Percentiles rank a stretch among this genome's conserved stretches.
phyloP scores from a whole-genome alignment of 1,139 yeast genomes.

The Pichia sp. region DNA sequence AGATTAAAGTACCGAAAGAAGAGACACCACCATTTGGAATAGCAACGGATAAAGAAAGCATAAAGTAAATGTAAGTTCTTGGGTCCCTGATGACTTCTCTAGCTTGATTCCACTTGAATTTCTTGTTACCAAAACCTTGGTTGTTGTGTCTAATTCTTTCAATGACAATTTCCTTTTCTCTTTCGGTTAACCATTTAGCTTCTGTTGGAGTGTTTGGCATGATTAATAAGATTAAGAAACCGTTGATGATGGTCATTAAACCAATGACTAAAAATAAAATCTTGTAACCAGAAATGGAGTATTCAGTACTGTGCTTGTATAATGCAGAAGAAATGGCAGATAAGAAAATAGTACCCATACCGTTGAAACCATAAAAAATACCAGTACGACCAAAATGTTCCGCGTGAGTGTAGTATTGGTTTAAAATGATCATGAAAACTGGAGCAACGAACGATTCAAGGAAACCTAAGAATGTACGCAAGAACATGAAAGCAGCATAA shows the following conservation, averaged over 20 bases:
- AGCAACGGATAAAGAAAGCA: no score
- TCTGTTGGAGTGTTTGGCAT: slow-evolving; percentile 48
- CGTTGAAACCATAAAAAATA: slow-evolving; percentile 49
- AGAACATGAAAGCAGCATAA: slow-evolving; percentile 37
- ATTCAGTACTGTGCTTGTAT: slow-evolving; percentile 32
- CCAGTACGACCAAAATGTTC: slow-evolving; percentile 49
- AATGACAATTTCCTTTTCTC: slow-evolving; percentile 35
- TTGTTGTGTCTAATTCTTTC: slow-evolving; percentile 36
- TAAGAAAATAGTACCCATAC: slow-evolving; percentile 46
- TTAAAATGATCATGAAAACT: slow-evolving; percentile 47
- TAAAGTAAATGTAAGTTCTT: no score
- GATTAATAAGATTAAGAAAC: slow-evolving; percentile 33
- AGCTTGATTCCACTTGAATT: no score
- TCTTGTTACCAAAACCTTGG: no score
- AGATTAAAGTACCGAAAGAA: no score
- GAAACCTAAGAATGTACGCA: slow-evolving; percentile 46
- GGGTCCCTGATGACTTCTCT: no score
- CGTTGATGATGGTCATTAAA: slow-evolving; percentile 43
- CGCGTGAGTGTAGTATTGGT: slow-evolving; percentile 48
- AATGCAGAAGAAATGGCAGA: slow-evolving; percentile 50
- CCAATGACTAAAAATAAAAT: slow-evolving; percentile 48
- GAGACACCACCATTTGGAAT: no score
- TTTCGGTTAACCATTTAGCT: slow-evolving; percentile 41
- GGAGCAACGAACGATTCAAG: slow-evolving; percentile 50
- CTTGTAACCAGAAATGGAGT: slow-evolving; percentile 45